Evolutionary conservation across 2,329 filamentous ascomycete species (phyloP).

Genomic region (Leptodontidium sp.): DNA sequence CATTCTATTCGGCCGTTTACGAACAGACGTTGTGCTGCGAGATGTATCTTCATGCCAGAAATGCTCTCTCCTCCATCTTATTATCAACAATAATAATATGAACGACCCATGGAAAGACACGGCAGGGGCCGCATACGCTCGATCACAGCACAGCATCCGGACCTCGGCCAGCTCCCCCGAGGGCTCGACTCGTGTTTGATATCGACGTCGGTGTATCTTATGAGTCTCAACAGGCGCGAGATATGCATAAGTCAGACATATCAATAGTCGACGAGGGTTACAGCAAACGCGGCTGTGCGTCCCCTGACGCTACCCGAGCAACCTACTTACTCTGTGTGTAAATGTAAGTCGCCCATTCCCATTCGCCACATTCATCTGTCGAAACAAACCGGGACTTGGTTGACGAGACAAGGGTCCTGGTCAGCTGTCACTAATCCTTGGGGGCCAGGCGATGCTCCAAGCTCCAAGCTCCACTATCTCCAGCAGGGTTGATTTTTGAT

Average conservation of each 20-base stretch:
- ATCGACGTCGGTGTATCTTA: constrained; percentile 3
- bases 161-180: not conserved
- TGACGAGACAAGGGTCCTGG: constrained; percentile 8
- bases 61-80: constrained; percentile 1
- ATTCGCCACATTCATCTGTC: constrained; percentile 17
- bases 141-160: not conserved
- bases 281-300: constrained; percentile 18
- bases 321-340: not conserved
- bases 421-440: constrained; percentile 7
- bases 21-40: not conserved
- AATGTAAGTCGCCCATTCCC: constrained; percentile 8
- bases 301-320: constrained; percentile 15
- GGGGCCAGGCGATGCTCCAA: constrained; percentile 3
- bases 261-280: not conserved
- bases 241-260: constrained; percentile 1
- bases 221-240: constrained; percentile 22
- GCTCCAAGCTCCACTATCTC: constrained; percentile 2
- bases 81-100: constrained; percentile 11
- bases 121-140: constrained; percentile 22
- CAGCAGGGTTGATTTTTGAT: constrained; percentile 3
- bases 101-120: constrained; percentile 21
- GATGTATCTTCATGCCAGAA: not conserved
- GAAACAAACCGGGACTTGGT: constrained; percentile 2
- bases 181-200: not conserved
- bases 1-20: constrained; percentile 6